Evolutionary conservation across 108 stramenopile genomes (phyloP).

Genomic region (Ochromonas danica): DNA sequence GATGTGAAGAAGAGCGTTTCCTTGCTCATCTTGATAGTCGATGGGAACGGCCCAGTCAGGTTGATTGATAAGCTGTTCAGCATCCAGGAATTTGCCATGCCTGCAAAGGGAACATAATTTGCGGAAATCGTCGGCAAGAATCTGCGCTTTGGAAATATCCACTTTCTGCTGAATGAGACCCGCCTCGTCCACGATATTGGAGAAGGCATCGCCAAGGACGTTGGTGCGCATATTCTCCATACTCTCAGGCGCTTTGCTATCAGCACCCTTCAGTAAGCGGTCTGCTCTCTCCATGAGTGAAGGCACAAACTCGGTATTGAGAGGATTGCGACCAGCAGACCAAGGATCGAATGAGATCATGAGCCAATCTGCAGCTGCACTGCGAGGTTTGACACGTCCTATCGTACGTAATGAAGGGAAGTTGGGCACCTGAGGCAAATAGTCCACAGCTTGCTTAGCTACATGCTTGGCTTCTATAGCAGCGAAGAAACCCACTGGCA

Average conservation of each 20-base stretch:
- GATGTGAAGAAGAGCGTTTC: slow-evolving; percentile 71
- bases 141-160: slow-evolving; percentile 44
- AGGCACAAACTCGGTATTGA: slow-evolving; percentile 64
- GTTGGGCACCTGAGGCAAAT: slow-evolving; percentile 64
- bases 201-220: slow-evolving; percentile 8
- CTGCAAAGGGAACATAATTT: slow-evolving; percentile 64
- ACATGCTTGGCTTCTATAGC: slow-evolving; percentile 50
- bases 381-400: slow-evolving; percentile 62
- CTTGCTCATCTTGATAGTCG: slow-evolving; percentile 71
- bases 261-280: slow-evolving; percentile 36
- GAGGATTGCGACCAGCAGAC: slow-evolving; percentile 59
- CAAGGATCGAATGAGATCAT: slow-evolving; percentile 69
- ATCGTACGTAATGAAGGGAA: slow-evolving; percentile 58
- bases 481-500: slow-evolving; percentile 54
- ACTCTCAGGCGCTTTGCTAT: neutral
- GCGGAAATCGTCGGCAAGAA: slow-evolving; percentile 55
- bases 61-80: slow-evolving; percentile 61
- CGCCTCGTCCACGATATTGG: slow-evolving; percentile 9
- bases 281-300: slow-evolving; percentile 64
- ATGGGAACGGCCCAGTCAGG: slow-evolving; percentile 65
- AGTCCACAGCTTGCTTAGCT: slow-evolving; percentile 58
- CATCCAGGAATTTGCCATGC: slow-evolving; percentile 62
- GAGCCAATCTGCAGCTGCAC: slow-evolving; percentile 56
- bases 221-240: slow-evolving; percentile 35
- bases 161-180: slow-evolving; percentile 34